Percentiles rank a stretch among this genome's conserved stretches.
Conservation (phyloP, 345 rosid genomes). For the Salix koriyanagi region DNA sequence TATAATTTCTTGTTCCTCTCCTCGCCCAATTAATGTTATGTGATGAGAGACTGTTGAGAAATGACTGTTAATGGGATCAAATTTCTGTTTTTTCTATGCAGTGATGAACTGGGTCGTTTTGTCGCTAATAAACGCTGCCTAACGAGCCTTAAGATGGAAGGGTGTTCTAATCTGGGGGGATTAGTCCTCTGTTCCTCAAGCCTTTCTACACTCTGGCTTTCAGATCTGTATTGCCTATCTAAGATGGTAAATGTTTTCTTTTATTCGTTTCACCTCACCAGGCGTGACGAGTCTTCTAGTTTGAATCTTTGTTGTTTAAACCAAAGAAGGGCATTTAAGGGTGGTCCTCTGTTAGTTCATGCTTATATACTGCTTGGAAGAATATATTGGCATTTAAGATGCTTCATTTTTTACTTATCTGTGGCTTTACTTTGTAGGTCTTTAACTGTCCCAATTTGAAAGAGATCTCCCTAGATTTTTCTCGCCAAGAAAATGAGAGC, state of each 20-base stretch:
- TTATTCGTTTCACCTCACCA: neutral
- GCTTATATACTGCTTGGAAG: neutral
- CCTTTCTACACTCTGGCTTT: constrained; percentile 84
- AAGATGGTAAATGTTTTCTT: constrained; percentile 55
- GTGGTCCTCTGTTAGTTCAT: neutral
- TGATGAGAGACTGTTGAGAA: neutral
- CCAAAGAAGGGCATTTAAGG: neutral
- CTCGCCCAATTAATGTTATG: neutral
- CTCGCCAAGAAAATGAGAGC: constrained; percentile 66
- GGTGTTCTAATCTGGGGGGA: constrained; percentile 84
- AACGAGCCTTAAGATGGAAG: constrained; percentile 83
- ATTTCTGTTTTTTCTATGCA: constrained; percentile 28
- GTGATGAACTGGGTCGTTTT: constrained; percentile 91
- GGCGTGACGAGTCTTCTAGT: neutral
- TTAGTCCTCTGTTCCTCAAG: constrained; percentile 72
- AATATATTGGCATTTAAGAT: neutral
- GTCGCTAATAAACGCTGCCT: constrained; percentile 88
- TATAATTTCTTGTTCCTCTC: neutral
- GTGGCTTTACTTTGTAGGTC: constrained; percentile 35
- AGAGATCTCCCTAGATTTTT: constrained; percentile 83
- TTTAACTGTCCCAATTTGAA: constrained; percentile 76
- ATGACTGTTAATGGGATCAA: constrained; percentile 1
- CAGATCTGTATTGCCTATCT: constrained; percentile 68
- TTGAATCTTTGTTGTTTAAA: neutral
- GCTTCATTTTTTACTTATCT: neutral